A percentile compares a stretch with the other conserved stretches of the same genome.
Evolutionary conservation across 495 filamentous ascomycete genomes (phyloP).

Genomic region (Neurospora tetraspora): DNA sequence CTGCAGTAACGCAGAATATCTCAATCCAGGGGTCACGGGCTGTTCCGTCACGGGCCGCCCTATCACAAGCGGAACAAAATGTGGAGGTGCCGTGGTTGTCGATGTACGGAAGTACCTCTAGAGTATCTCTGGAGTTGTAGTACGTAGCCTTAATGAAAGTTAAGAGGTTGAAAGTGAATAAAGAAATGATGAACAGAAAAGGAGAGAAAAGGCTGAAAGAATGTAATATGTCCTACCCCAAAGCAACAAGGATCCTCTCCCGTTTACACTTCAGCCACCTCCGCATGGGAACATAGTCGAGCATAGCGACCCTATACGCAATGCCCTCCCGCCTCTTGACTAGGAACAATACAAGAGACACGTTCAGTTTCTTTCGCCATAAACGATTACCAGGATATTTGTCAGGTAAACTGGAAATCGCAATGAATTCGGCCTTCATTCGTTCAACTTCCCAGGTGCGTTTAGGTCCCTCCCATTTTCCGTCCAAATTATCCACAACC

Average conservation of each 20-base stretch:
- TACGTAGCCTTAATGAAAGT: background rate
- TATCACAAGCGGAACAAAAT: background rate
- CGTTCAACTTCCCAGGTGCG: background rate
- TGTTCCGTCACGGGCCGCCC: background rate
- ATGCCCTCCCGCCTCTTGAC: background rate
- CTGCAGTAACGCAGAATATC: background rate
- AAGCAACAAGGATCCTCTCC: background rate
- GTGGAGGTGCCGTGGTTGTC: background rate
- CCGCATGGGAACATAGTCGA: accelerated
- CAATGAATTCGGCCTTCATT: background rate
- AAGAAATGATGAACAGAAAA: background rate
- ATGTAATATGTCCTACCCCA: background rate
- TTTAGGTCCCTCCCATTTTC: background rate
- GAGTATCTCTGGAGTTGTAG: background rate
- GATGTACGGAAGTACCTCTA: background rate
- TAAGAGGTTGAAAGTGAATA: background rate
- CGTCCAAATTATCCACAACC: background rate
- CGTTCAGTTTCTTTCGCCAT: background rate
- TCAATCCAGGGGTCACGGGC: background rate
- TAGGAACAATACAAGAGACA: background rate
- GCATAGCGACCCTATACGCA: background rate
- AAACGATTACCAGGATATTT: too few species aligned
- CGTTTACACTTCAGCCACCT: background rate
- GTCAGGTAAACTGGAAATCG: background rate
- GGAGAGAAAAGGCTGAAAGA: background rate